Evolutionary conservation across 305 asterid species (phyloP).

Genomic region (Euphrasia arctica): DNA sequence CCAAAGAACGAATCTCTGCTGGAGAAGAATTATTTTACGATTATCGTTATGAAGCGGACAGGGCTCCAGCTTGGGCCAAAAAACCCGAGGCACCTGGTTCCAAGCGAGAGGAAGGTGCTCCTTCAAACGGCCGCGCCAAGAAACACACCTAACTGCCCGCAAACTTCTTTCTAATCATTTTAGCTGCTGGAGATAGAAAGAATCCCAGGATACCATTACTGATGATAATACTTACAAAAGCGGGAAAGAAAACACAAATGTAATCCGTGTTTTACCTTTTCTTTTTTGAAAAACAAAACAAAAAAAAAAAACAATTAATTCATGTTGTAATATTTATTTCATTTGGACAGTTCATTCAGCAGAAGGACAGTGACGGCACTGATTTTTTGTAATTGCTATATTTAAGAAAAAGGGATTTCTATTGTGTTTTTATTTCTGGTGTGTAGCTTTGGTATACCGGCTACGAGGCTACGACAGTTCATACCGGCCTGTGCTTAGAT

Average conservation of each 20-base stretch:
- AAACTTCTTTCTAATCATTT: slow-evolving; percentile 30
- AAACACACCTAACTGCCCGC: slow-evolving; percentile 52
- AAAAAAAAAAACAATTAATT: slow-evolving; percentile 19
- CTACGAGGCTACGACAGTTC: not conserved
- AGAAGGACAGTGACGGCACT: slow-evolving; percentile 18
- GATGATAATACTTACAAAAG: slow-evolving; percentile 33
- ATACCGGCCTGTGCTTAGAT: slow-evolving; percentile 6
- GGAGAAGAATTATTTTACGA: slow-evolving; percentile 95
- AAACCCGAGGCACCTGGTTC: slow-evolving; percentile 74
- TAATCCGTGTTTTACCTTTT: slow-evolving; percentile 5
- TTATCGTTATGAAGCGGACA: slow-evolving; percentile 70
- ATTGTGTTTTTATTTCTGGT: not conserved
- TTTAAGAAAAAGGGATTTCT: slow-evolving; percentile 21
- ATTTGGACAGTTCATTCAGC: slow-evolving; percentile 26
- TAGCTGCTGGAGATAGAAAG: slow-evolving; percentile 32
- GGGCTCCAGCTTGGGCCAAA: slow-evolving; percentile 87
- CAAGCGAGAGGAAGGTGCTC: slow-evolving; percentile 57
- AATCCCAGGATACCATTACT: slow-evolving; percentile 33
- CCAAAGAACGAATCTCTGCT: slow-evolving; percentile 66
- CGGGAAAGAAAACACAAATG: slow-evolving; percentile 29
- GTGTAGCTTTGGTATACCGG: slow-evolving; percentile 1
- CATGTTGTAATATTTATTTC: slow-evolving; percentile 31
- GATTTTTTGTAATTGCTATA: slow-evolving; percentile 1
- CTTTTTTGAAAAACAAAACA: not conserved
- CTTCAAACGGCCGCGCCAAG: slow-evolving; percentile 68